Evolutionary conservation across 1,284 basidiomycete species (phyloP).

Genomic region (Phaffia rhodozyma): DNA sequence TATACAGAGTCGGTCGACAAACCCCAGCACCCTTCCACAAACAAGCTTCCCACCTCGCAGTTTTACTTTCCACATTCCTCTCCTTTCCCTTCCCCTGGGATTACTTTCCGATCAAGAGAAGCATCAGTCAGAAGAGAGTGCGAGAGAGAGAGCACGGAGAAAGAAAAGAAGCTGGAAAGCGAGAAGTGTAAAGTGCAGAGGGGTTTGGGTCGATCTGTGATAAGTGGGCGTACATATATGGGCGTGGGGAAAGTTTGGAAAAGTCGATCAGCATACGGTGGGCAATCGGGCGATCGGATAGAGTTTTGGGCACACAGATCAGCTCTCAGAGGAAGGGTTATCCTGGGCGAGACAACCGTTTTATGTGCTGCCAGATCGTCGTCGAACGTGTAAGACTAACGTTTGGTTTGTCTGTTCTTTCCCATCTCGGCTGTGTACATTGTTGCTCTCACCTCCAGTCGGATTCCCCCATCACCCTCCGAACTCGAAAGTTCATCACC

Average conservation of each 20-base stretch:
- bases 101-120: background rate
- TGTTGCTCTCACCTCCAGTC: constrained; percentile 19
- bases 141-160: background rate
- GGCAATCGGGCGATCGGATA: background rate
- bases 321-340: background rate
- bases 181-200: no score
- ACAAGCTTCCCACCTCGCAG: background rate
- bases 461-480: constrained; percentile 91
- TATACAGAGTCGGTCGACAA: no score
- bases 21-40: background rate
- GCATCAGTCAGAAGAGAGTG: no score
- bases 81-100: background rate
- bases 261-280: no score
- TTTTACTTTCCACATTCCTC: background rate
- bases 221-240: no score
- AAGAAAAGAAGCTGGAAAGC: background rate
- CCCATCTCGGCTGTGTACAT: background rate
- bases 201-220: no score
- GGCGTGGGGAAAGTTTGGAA: no score
- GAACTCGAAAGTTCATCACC: constrained; percentile 99
- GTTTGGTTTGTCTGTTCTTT: background rate
- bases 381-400: background rate
- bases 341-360: background rate
- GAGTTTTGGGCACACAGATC: background rate
- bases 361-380: background rate